Base-by-base conservation (phyloP, 345 rosid species). In the Ceriops zippeliana region DNA sequence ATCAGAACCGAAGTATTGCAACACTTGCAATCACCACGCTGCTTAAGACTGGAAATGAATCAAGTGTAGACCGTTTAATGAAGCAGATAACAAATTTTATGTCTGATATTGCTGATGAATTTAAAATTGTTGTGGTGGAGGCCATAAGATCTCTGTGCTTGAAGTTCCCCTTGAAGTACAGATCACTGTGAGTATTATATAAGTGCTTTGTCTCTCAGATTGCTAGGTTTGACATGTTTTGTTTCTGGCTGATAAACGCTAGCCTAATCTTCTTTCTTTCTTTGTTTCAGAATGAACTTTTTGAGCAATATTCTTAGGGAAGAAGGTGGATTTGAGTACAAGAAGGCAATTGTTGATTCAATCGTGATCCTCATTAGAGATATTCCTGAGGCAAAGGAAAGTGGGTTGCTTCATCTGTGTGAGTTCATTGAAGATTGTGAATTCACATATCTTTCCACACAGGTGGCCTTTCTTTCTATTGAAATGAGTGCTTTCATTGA, bases 391-490 rank as follows among this genome's bases (percentile, higher is more conserved):
- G 96, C 97, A 32, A 95, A 95, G 80, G 99, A 95, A 76, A 85
- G 85, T 66, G 99, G 99, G 47, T 77, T 95, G 87, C 97, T 90
- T 82, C 99, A 95, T 86, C 87, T 95, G 31, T 95, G 99, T 47
- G 97, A 95, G 77, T 95, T 95, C 77, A 95, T 95, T 77, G 99
- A 95, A 85, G 99, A 95, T 76, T 95, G 99, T 82, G 99, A 91
- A 84, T 95, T 95, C 81, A 95, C 99, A 38, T 95, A 95, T 79
- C 96, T 95, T 75, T 95, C 98, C 60, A 86, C 96, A 46, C 97
- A 95, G 99, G 99, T 95, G 70, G 28, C 58, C 42, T 77, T 28
- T 74, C 61, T 63, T 58, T 26, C 42, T 31, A 62, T 1, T 42
- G 49, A 42, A 42, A 42, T 42, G 49, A 11, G 49, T 13, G 3